Conservation (phyloP, 2,329 filamentous ascomycete species). For the Colletotrichum navitas region DNA sequence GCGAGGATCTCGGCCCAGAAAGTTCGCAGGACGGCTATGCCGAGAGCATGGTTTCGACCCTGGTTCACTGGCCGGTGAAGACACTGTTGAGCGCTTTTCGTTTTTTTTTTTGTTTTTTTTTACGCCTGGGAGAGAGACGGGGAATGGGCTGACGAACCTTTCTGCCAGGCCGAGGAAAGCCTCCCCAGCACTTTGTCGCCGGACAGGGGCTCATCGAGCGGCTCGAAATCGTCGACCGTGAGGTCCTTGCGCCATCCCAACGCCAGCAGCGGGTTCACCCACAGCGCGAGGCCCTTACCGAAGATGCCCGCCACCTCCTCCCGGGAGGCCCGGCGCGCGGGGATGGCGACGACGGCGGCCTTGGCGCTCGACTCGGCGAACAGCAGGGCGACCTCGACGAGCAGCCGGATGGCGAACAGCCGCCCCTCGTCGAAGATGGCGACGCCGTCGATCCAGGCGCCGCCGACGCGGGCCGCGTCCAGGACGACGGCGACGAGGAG, state of each 20-base stretch:
- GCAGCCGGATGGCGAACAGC: not conserved
- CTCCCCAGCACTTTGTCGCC: not conserved
- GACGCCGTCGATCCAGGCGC: not conserved
- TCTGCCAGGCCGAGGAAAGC: constrained; percentile 15
- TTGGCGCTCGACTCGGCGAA: constrained; percentile 3
- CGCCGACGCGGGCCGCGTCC: not conserved
- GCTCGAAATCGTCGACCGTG: constrained; percentile 19
- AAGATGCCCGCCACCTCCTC: constrained; percentile 26
- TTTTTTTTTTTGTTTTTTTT: too few relatives aligned
- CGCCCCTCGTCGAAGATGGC: too few relatives aligned
- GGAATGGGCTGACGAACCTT: not conserved
- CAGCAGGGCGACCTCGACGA: not conserved
- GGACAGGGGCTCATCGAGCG: constrained; percentile 13
- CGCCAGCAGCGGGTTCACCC: constrained; percentile 20
- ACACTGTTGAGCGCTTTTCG: not conserved
- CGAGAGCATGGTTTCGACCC: constrained; percentile 1
- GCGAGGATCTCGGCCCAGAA: constrained; percentile 45
- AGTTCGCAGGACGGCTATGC: not conserved
- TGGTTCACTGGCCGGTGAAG: constrained; percentile 1
- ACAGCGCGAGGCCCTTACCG: constrained; percentile 13
- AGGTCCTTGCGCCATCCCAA: constrained; percentile 19
- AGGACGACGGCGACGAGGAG: not conserved
- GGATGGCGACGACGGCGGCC: not conserved
- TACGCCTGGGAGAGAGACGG: not conserved
- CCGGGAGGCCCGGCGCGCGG: constrained; percentile 1